Evolutionary conservation across 2,329 filamentous ascomycete species (phyloP), one percentile per base, ranked within the genome.

Genomic region (Biscogniauxia mediterranea): DNA sequence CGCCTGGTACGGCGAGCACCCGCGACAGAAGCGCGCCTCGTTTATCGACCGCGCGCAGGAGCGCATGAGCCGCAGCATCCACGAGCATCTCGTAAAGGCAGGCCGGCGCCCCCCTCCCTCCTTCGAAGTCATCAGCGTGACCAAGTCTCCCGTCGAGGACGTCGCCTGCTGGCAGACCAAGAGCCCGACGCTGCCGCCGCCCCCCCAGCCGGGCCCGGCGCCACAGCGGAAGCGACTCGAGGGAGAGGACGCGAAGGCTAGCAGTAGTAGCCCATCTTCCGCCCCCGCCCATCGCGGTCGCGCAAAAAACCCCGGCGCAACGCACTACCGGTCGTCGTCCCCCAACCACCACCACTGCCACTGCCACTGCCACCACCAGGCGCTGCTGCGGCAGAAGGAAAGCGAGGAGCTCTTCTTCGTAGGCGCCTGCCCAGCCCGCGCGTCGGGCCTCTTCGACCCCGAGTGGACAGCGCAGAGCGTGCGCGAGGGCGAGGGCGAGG

Each of bases 121-220:
- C 21, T 71, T 71, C 60, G 57, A 59, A 9, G 65, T 70, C 2
- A 25, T 46, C 15, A 42, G 52, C 3, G 66, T 71, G 0, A 25
- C 55, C 3, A 64, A 61, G 38, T 57, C 61, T 1, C 63, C 61
- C 2, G 49, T 55, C 23, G 55, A 58, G 46, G 64, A 66, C 38
- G 53, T 63, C 23, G 49, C 56, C 6, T 5, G 17, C 46, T 46
- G 38, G 38, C 38, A 46, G 13, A 46, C 50, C 17, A 20, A 54
- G 38, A 7, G 19, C 9, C 21, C 23, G 21, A 32, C 51, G 28
- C 25, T n/a, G 52, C 50, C 20, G 46, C 52, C 59, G 25, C 6
- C 21, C 50, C 9, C 26, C 32, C 53, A 23, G 23, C 55, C 3
- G 52, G 55, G 19, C 50, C 8, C n/a, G 13, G 26, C 11, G 50